Evolutionary conservation across 1,139 yeast species (phyloP), one percentile per base, ranked within the genome.

Genomic region (Yamadazyma mexicana): DNA sequence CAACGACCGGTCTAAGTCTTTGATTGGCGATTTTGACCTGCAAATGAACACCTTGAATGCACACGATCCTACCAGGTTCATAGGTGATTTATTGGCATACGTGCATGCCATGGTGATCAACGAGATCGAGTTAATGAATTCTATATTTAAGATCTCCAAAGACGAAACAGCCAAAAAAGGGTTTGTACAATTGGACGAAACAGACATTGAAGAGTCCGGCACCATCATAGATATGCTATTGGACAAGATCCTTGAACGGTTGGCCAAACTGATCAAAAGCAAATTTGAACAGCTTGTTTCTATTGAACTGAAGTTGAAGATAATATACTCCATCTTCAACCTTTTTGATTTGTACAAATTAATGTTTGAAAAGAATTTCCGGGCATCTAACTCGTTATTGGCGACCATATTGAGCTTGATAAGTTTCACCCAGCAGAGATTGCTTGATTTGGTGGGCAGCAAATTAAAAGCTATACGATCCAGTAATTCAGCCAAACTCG

Each of bases 31-130:
- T 29, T 83, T 84, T 48, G 52, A 73, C 32, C 62, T 62, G 23
- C 89, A 83, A 53, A 20, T 46, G 26, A 38, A 35, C 30, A 28
- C 26, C 3, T 64, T 83, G 36, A 76, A 83, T 9, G 83, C 91
- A 0, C 87, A 84, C 56, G 97, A 92, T 59, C 87, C 96, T 2
- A 68, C 81, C 15, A 70, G 96, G 42, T 89, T 82, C 50, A 73
- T 87, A 15, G 96, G 98, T 20, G 98, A 89, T 58, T 74, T 92
- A 24, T 65, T 92, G 34, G 98, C 98, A 0, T 87, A 87, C 66
- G 75, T 91, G 11, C 98, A 94, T 55, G 79, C 94, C 0, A 75
- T 88, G n/a, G 82, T 91, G 26, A 95, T 89, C 4, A 87, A 87
- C 59, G 98, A 94, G 59, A 74, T 81, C 28, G 98, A 94, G 56